These are phyloP conservation scores for Kwoniella heveanensis DNA, from an alignment of 768 basidiomycete genomes.

Conservation along the genomic window DNA sequence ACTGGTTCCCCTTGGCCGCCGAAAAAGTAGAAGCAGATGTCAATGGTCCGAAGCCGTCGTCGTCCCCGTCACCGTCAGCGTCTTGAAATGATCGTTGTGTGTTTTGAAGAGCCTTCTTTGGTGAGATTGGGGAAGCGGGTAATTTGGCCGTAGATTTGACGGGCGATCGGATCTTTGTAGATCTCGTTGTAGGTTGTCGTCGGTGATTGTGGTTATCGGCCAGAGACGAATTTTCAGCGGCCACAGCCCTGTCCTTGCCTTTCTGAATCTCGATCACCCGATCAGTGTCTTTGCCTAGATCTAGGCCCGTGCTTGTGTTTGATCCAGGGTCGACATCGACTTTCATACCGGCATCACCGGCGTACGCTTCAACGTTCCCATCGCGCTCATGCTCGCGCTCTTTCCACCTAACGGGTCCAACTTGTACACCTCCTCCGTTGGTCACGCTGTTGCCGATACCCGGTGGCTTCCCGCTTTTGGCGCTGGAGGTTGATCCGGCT, in stretches of 20 bases:
- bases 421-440: conserved; percentile 8
- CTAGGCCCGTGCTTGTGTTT: not conserved
- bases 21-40: not conserved
- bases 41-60: not conserved
- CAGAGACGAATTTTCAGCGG: too few relatives aligned
- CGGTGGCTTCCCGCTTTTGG: not conserved
- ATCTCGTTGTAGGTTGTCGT: not conserved
- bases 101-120: not conserved
- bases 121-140: not conserved
- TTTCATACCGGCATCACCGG: not conserved
- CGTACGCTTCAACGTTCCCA: too few relatives aligned
- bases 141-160: not conserved
- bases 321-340: not conserved
- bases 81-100: not conserved
- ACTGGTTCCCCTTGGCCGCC: not conserved
- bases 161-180: not conserved
- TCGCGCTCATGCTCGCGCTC: too few relatives aligned
- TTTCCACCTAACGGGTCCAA: conserved; percentile 17
- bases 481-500: not conserved
- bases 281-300: not conserved
- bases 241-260: not conserved
- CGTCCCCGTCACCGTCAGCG: not conserved
- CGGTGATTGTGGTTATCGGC: not conserved
- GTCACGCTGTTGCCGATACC: not conserved
- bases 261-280: not conserved